Evolutionary conservation across 2,329 filamentous ascomycete species (phyloP), one percentile per base, ranked within the genome.

Genomic region (Clonostachys rhizophaga): DNA sequence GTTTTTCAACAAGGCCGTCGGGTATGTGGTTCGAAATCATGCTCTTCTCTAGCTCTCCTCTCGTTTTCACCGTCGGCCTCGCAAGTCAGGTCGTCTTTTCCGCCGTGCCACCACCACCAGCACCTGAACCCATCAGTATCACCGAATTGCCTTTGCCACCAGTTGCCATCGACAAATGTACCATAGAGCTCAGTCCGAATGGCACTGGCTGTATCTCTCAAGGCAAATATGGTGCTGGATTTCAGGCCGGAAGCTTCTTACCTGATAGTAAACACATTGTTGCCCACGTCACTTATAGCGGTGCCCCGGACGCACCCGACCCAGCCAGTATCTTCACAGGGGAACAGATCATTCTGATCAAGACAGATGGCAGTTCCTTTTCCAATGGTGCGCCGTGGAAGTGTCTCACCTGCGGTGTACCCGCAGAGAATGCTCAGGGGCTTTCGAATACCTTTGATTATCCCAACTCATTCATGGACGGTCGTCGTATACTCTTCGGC

Each of bases 231-330:
- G 24, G 24, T 30, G 8, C 8, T 30, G 24, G 17, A 12, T 39
- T 39, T n/a, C 17, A n/a, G 14, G 36, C 14, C 10, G 36, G 36
- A 39, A 18, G 36, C 36, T 39, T 39, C 36, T n/a, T 18, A n/a
- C 36, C 11, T 6, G 36, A 39, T n/a, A 18, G 36, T 18, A n/a
- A 3, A 11, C 14, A n/a, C 5, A 18, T 39, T n/a, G 14, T n/a
- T n/a, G 36, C 36, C 17, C 17, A 50, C 56, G 34, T 39, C 7
- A 18, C 14, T 18, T 39, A n/a, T 39, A 18, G 3, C 36, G 36
- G 36, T n/a, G 36, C 36, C 17, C 36, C 36, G 7, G 14, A n/a
- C 36, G 36, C 36, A n/a, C 36, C 36, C 17, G 36, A 39, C 17
- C 36, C 36, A n/a, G 36, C 36, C 14, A n/a, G 17, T 11, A 39